Evolutionary conservation across 164 flowering plant species (phyloP).

Genomic region (Sextonia rubra): DNA sequence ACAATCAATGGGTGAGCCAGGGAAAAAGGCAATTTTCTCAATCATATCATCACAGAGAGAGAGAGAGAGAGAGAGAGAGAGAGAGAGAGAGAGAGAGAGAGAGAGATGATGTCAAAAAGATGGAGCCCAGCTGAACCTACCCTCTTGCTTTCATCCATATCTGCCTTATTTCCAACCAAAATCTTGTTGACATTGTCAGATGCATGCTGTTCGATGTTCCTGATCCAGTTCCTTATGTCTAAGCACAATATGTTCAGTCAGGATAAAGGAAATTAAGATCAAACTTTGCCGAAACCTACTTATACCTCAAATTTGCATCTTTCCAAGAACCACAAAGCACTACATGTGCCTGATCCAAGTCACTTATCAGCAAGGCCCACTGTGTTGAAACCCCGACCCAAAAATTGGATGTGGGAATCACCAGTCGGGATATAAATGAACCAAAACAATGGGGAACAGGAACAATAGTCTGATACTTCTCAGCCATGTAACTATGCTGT

Average conservation of each 20-base stretch:
- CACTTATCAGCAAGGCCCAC: no score
- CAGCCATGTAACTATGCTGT: no score
- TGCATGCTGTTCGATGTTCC: constrained; percentile 87
- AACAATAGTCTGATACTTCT: no score
- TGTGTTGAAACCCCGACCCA: no score
- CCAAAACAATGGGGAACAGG: no score
- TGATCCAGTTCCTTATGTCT: constrained; percentile 91
- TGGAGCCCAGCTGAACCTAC: constrained; percentile 24
- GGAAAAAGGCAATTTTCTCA: no score
- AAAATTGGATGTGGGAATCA: no score
- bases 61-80: background rate
- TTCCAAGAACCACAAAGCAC: no score
- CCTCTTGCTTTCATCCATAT: constrained; percentile 95
- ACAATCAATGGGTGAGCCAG: no score
- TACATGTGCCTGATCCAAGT: no score
- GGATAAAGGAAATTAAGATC: background rate
- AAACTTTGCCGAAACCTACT: background rate
- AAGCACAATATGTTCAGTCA: constrained; percentile 5
- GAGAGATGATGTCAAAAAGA: background rate
- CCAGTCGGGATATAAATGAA: no score
- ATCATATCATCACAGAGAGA: background rate
- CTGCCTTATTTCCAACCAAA: constrained; percentile 89
- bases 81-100: background rate
- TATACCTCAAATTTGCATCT: no score
- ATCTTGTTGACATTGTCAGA: constrained; percentile 91